Evolutionary conservation across 2,329 filamentous ascomycete species (phyloP).

Genomic region (Sordariomycetes sp.): DNA sequence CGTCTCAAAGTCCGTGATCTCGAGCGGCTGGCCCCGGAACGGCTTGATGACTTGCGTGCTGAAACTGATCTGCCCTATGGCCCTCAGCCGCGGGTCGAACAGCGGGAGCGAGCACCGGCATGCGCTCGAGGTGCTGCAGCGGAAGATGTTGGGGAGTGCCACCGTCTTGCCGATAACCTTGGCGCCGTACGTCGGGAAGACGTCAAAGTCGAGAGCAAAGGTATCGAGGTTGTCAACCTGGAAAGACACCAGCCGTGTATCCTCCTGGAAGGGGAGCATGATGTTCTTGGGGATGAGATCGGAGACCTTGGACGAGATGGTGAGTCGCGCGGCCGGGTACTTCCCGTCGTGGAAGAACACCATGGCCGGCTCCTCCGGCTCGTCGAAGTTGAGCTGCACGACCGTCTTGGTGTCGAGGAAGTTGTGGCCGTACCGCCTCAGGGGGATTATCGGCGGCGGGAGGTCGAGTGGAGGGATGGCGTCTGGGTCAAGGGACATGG

Average conservation of each 20-base stretch:
- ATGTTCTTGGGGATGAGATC: slow-evolving; percentile 96
- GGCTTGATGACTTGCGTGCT: slow-evolving; percentile 94
- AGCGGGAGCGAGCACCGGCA: slow-evolving; percentile 77
- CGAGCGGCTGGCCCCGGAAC: slow-evolving; percentile 81
- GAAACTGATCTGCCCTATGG: slow-evolving; percentile 90
- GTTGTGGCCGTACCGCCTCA: slow-evolving; percentile 92
- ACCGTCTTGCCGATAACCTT: slow-evolving; percentile 96
- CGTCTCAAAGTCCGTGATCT: slow-evolving; percentile 96
- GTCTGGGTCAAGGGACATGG: slow-evolving; percentile 67
- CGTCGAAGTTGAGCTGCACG: slow-evolving; percentile 83
- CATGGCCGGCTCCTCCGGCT: slow-evolving; percentile 63
- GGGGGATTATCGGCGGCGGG: slow-evolving; percentile 89
- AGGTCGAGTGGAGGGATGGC: slow-evolving; percentile 86
- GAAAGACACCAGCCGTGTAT: slow-evolving; percentile 86
- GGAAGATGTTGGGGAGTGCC: slow-evolving; percentile 79
- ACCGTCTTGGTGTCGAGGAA: slow-evolving; percentile 98
- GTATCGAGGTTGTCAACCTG: slow-evolving; percentile 89
- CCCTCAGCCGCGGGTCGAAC: slow-evolving; percentile 82
- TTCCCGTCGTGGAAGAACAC: slow-evolving; percentile 96
- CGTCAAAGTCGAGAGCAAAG: slow-evolving; percentile 93
- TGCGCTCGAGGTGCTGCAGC: slow-evolving; percentile 60
- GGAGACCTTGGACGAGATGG: slow-evolving; percentile 91
- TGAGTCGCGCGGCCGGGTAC: slow-evolving; percentile 87
- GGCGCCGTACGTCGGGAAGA: slow-evolving; percentile 93
- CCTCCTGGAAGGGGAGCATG: slow-evolving; percentile 90